Conservation (phyloP, 371 early-diverging fungal species). For the Funneliformis caledonium region DNA sequence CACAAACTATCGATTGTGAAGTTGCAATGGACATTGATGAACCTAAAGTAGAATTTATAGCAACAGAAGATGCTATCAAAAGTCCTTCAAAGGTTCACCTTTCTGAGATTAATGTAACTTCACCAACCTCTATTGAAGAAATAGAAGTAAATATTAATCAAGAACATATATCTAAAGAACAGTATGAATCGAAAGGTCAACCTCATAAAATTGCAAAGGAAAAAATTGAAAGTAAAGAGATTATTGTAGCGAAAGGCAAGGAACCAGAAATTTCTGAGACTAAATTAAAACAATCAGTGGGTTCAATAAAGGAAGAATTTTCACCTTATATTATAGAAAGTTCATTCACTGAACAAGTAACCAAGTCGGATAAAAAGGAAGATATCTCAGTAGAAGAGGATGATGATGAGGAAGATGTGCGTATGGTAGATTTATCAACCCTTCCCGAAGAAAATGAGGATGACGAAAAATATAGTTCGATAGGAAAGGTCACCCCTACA, state of each 20-base stretch:
- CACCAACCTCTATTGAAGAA: not conserved
- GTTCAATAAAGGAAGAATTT: not conserved
- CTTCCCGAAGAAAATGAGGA: constrained; percentile 5
- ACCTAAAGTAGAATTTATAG: not conserved
- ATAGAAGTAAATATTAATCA: not conserved
- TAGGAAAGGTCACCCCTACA: not conserved
- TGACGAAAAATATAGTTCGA: not conserved
- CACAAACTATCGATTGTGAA: constrained; percentile 14
- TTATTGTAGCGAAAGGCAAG: not conserved
- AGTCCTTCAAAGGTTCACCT: not conserved
- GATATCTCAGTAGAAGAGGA: not conserved
- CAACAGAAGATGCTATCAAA: too few species aligned
- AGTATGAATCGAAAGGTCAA: not conserved
- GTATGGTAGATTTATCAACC: not conserved
- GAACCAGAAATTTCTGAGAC: not conserved
- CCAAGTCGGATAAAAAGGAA: not conserved
- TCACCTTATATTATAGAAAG: not conserved
- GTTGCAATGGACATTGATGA: constrained; percentile 30
- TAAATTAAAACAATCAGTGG: not conserved
- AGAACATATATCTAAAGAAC: not conserved
- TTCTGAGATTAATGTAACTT: not conserved
- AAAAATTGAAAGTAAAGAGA: not conserved
- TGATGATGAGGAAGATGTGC: constrained; percentile 18
- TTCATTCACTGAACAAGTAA: not conserved
- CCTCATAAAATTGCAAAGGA: not conserved